Evolutionary conservation across 2,329 filamentous ascomycete genomes (phyloP).

Genomic region (Rosellinia necatrix): DNA sequence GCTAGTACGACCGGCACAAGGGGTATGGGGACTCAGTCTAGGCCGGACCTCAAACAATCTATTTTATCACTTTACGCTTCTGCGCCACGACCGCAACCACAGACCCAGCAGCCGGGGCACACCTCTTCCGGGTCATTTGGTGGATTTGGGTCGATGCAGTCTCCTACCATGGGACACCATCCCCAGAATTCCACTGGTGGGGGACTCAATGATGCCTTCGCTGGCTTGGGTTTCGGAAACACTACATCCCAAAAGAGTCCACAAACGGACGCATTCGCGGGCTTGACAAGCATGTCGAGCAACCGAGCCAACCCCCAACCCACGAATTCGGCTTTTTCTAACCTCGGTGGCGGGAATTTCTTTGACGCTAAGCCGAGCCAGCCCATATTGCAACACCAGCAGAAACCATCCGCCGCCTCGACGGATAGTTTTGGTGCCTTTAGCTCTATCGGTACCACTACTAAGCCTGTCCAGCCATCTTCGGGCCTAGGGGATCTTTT

Average conservation of each 20-base stretch:
- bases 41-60: conserved; percentile 94
- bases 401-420: conserved; percentile 40
- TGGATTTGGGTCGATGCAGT: conserved; percentile 70
- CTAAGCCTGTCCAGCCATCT: conserved; percentile 51
- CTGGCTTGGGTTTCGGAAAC: conserved; percentile 65
- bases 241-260: conserved; percentile 48
- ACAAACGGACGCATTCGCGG: conserved; percentile 46
- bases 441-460: conserved; percentile 48
- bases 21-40: conserved; percentile 67
- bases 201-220: conserved; percentile 81
- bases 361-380: conserved; percentile 77
- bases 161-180: conserved; percentile 58
- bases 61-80: conserved; percentile 94
- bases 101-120: conserved; percentile 54
- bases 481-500: conserved; percentile 79
- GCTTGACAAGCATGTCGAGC: conserved; percentile 43
- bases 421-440: conserved; percentile 72
- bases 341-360: conserved; percentile 73
- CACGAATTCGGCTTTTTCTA: conserved; percentile 48
- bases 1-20: conserved; percentile 75
- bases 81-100: conserved; percentile 69
- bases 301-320: conserved; percentile 45
- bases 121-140: conserved; percentile 68
- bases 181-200: conserved; percentile 55
- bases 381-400: conserved; percentile 57